Evolutionary conservation across 192 early-diverging fungal genomes (phyloP).

Genomic region (Entrophospora sp.): DNA sequence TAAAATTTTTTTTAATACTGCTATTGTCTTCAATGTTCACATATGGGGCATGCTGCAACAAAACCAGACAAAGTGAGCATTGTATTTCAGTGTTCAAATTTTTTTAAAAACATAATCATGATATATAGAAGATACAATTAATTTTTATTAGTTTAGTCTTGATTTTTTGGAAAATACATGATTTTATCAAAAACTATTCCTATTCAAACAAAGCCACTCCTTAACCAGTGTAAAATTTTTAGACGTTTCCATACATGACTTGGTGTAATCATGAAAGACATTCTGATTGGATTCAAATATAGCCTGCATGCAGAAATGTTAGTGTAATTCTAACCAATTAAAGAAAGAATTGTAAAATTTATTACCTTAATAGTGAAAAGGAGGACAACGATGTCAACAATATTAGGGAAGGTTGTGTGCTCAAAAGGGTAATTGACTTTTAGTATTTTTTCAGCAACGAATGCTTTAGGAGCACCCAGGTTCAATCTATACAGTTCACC

Average conservation of each 20-base stretch:
- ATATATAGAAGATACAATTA: no score
- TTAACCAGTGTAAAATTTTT: neutral
- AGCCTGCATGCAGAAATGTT: neutral
- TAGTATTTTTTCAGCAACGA: neutral
- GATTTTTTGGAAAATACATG: no score
- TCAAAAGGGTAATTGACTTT: neutral
- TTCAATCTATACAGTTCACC: neutral
- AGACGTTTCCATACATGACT: neutral
- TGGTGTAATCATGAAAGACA: neutral
- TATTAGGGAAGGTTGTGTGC: neutral
- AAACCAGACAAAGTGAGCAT: no score
- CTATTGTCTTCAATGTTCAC: no score
- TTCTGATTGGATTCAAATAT: neutral
- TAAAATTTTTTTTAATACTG: no score
- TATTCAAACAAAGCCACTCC: neutral
- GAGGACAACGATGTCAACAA: neutral
- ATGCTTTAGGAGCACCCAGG: neutral
- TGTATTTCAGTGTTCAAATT: no score
- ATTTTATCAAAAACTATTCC: neutral
- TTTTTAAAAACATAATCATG: no score
- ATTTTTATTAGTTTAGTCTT: no score
- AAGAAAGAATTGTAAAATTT: neutral
- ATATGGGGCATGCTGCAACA: no score
- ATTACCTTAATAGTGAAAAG: slow-evolving; percentile 1
- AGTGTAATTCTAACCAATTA: neutral